Evolutionary conservation across 2,329 filamentous ascomycete species (phyloP).

Genomic region (Scortechinia acanthostroma): DNA sequence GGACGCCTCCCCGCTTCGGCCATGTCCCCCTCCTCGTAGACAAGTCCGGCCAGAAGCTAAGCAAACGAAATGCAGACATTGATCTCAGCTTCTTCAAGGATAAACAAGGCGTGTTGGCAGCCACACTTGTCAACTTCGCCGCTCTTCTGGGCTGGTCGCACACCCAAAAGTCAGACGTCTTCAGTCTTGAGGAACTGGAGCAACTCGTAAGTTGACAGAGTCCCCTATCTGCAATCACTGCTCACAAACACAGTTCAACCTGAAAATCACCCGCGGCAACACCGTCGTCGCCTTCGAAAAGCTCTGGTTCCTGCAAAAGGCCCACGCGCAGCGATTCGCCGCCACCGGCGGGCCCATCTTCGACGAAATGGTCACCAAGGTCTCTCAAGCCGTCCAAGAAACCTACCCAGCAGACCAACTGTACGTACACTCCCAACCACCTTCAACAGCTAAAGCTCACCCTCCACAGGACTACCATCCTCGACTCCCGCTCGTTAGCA

Average conservation of each 20-base stretch:
- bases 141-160: constrained; percentile 81
- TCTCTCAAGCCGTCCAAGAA: neutral
- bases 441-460: neutral
- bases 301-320: constrained; percentile 70
- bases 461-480: neutral
- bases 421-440: neutral
- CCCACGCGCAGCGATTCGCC: constrained; percentile 31
- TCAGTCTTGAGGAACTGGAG: constrained; percentile 65
- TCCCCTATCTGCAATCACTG: constrained; percentile 1
- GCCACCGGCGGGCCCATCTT: neutral
- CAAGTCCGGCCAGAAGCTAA: constrained; percentile 66
- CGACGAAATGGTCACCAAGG: neutral
- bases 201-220: constrained; percentile 43
- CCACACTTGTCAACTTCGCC: constrained; percentile 69
- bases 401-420: neutral
- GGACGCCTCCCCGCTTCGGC: constrained; percentile 69
- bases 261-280: constrained; percentile 87
- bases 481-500: neutral
- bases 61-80: constrained; percentile 69
- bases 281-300: constrained; percentile 77
- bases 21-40: constrained; percentile 73
- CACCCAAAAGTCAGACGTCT: constrained; percentile 57
- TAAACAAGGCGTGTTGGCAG: constrained; percentile 31
- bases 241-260: constrained; percentile 67
- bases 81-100: constrained; percentile 39